Percentiles rank a stretch among this genome's conserved stretches.
These are phyloP conservation scores for Pleurotus tuber-regium DNA, from an alignment of 768 basidiomycete genomes.

Conservation along the genomic window DNA sequence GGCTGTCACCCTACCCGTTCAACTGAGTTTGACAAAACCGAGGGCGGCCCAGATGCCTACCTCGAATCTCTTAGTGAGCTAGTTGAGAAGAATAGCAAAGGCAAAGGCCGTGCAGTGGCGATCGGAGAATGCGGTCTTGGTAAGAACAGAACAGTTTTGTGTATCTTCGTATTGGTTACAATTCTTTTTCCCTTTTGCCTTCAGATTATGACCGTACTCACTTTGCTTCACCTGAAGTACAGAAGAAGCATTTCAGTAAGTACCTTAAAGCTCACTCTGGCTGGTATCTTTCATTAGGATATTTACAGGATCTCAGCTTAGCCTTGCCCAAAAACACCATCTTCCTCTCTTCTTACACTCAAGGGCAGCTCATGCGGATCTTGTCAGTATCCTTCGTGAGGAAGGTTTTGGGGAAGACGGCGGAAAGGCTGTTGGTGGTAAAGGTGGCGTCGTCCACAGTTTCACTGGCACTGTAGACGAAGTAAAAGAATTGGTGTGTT, in stretches of 20 bases:
- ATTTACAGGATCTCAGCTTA: slow-evolving; percentile 52
- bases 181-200: background rate
- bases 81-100: slow-evolving; percentile 44
- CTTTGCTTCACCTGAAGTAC: slow-evolving; percentile 57
- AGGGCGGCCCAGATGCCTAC: slow-evolving; percentile 59
- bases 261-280: slow-evolving; percentile 7
- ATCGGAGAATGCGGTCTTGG: slow-evolving; percentile 83
- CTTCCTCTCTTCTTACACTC: slow-evolving; percentile 83
- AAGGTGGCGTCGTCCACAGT: slow-evolving; percentile 80
- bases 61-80: slow-evolving; percentile 55
- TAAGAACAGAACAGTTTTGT: slow-evolving; percentile 23
- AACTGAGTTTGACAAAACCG: slow-evolving; percentile 58
- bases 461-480: slow-evolving; percentile 72
- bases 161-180: background rate
- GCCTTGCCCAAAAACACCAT: slow-evolving; percentile 64
- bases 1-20: slow-evolving; percentile 83
- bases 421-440: slow-evolving; percentile 51
- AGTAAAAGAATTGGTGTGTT: slow-evolving; percentile 59
- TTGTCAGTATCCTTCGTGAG: slow-evolving; percentile 61
- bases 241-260: slow-evolving; percentile 64
- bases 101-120: slow-evolving; percentile 61
- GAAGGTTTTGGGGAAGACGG: slow-evolving; percentile 62
- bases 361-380: slow-evolving; percentile 69
- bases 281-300: background rate
- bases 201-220: slow-evolving; percentile 77